Evolutionary conservation across 2,329 filamentous ascomycete species (phyloP), one percentile per base, ranked within the genome.

Genomic region (Ilyonectria sp.): DNA sequence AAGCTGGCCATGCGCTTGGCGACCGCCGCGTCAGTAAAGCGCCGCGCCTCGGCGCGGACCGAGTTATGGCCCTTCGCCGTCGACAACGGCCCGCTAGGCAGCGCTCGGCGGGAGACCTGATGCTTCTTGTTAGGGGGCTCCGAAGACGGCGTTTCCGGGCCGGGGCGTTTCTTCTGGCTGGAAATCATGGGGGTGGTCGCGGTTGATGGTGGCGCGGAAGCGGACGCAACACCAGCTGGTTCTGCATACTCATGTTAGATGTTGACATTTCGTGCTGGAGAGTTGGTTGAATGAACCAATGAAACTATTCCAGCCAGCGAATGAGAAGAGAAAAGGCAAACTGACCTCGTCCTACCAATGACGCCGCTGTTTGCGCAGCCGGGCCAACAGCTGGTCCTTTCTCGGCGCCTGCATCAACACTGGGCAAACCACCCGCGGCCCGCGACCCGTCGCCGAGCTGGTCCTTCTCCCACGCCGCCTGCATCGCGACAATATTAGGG

Each of bases 381-480:
- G 23, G 44, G 8, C 44, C 9, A 46, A 23, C 19, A 8, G 17
- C 49, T 35, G 13, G 15, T 43, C 23, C 17, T 33, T 35, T 35
- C 35, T 56, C 35, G 10, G 35, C 35, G 33, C 53, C 53, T n/a
- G 53, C 15, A 33, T 21, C 35, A 26, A 8, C 53, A 43, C 21
- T n/a, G 6, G 35, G 53, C 37, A 19, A 44, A 33, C 33, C 19
- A 35, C 26, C 47, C 21, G n/a, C 10, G 6, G 15, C 21, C 8
- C 49, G 35, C 59, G 15, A 11, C 3, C 37, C 59, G 26, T 7
- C n/a, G n/a, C 6, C 29, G 37, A 19, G 8, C 8, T 52, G 60
- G 19, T 43, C 64, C 29, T 46, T 55, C 60, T 77, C 75, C 80
- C 80, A 82, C 15, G 75, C 60, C 35, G 67, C 68, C 61, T 81